Evolutionary conservation across 495 filamentous ascomycete genomes (phyloP), one percentile per base, ranked within the genome.

Genomic region (Hypoxylon subgilvum): DNA sequence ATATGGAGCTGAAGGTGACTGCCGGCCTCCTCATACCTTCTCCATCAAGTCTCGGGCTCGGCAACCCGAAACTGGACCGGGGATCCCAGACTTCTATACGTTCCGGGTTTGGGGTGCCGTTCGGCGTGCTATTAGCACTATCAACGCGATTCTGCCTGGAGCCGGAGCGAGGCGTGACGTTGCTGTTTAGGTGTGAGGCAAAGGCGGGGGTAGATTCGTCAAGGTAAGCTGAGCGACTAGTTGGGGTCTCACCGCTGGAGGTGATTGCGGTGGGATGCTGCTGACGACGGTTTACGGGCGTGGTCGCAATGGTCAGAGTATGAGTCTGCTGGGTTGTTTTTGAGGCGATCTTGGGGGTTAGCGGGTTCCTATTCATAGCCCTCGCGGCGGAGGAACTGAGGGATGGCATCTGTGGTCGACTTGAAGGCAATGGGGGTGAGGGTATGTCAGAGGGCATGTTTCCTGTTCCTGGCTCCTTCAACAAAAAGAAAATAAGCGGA

Each of bases 131-230:
- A 51, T 79, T 79, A 9, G 79, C 62, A 42, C 79, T 88, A 68
- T 90, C 86, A 31, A 85, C 86, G 56, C 88, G 82, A 43, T 73
- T 82, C 65, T 78, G 86, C 43, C 89, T 80, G 2, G 85, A 76
- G 7, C 82, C 84, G 18, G 89, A 90, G 55, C 89, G 81, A 47
- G 88, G 87, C 17, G 89, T 91, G 57, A 89, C 76, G 56, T 90
- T 90, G 64, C 74, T 78, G 71, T 69, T 85, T 23, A 90, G 73
- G 49, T 82, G 84, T 17, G 82, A 59, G 21, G 75, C 72, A 9
- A 81, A 76, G 31, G 82, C 76, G n/a, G 80, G 12, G 4, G 31
- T 3, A 14, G 73, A 63, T 46, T 77, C 73, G 61, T 73, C 80
- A 62, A 72, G 43, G 23, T 61, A 45, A 2, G 30, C 9, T 35